These are phyloP conservation scores for Penicillium soppii DNA, from an alignment of 495 filamentous ascomycete genomes.

Conservation along the genomic window DNA sequence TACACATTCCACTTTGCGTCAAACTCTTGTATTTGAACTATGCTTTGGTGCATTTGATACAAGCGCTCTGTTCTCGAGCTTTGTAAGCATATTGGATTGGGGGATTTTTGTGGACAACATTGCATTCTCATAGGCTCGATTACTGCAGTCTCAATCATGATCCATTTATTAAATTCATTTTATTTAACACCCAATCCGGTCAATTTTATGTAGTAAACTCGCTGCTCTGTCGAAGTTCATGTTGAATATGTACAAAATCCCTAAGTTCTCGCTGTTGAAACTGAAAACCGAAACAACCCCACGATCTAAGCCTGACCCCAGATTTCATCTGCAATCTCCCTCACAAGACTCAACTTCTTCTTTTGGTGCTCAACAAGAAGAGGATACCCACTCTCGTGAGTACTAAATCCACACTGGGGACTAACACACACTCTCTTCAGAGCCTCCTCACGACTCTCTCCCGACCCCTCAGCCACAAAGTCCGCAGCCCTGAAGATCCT, in stretches of 20 bases:
- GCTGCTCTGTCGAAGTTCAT: not conserved
- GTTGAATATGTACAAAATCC: not conserved
- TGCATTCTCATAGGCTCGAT: not conserved
- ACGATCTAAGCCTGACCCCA: conserved; percentile 32
- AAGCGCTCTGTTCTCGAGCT: not conserved
- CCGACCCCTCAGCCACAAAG: conserved; percentile 54
- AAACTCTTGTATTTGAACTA: not conserved
- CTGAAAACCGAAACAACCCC: not conserved
- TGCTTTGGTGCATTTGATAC: not conserved
- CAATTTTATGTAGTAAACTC: too few relatives aligned
- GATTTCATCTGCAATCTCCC: conserved; percentile 49
- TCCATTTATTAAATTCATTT: not conserved
- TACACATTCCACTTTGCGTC: not conserved
- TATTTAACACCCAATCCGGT: too few relatives aligned
- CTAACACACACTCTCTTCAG: conserved; percentile 62
- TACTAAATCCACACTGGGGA: conserved; percentile 69
- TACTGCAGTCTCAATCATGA: not conserved
- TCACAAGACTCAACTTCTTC: conserved; percentile 50
- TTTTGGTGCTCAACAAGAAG: conserved; percentile 59
- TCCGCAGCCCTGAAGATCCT: conserved; percentile 58
- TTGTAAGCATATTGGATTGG: not conserved
- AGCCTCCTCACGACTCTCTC: conserved; percentile 41
- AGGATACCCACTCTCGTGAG: conserved; percentile 62
- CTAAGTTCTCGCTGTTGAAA: not conserved
- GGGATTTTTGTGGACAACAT: not conserved